Conservation (phyloP, 495 filamentous ascomycete species). For the Aspergillus cristatus region DNA sequence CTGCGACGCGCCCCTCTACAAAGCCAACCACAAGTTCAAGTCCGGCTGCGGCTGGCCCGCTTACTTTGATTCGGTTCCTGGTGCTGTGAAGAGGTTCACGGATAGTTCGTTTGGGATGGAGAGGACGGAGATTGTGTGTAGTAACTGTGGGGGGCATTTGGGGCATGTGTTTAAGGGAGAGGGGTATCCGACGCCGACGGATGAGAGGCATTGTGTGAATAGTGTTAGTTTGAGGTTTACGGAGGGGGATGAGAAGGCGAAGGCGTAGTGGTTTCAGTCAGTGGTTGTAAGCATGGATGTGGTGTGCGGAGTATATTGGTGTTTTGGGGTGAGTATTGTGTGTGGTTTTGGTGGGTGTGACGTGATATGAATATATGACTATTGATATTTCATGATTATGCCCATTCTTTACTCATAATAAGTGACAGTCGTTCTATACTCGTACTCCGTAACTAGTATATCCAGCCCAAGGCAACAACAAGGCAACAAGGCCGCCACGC, state of each 20-base stretch:
- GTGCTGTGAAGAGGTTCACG: slow-evolving; percentile 71
- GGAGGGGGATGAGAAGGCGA: slow-evolving; percentile 41
- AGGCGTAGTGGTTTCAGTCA: slow-evolving; percentile 18
- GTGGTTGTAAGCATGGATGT: not conserved
- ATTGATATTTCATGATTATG: too few relatives aligned
- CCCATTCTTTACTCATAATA: too few relatives aligned
- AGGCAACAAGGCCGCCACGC: slow-evolving; percentile 6
- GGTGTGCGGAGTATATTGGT: not conserved
- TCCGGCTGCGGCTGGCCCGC: slow-evolving; percentile 97
- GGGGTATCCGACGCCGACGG: slow-evolving; percentile 78
- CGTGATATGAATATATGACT: too few relatives aligned
- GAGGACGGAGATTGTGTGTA: slow-evolving; percentile 87
- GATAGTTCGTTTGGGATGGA: slow-evolving; percentile 74
- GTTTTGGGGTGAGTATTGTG: not conserved
- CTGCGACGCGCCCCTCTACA: slow-evolving; percentile 83
- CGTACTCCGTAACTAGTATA: too few relatives aligned
- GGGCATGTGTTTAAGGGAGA: slow-evolving; percentile 98
- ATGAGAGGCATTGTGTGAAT: slow-evolving; percentile 97
- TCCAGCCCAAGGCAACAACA: too few relatives aligned
- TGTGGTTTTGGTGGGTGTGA: too few relatives aligned
- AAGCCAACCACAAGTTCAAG: slow-evolving; percentile 84
- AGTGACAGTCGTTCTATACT: too few relatives aligned
- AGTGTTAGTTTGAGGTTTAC: slow-evolving; percentile 81
- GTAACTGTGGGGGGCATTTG: slow-evolving; percentile 88
- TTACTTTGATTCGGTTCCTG: slow-evolving; percentile 89